phyloP scores from a whole-genome alignment of 257 asterid species.

The Fraxinus quadrangulata region DNA sequence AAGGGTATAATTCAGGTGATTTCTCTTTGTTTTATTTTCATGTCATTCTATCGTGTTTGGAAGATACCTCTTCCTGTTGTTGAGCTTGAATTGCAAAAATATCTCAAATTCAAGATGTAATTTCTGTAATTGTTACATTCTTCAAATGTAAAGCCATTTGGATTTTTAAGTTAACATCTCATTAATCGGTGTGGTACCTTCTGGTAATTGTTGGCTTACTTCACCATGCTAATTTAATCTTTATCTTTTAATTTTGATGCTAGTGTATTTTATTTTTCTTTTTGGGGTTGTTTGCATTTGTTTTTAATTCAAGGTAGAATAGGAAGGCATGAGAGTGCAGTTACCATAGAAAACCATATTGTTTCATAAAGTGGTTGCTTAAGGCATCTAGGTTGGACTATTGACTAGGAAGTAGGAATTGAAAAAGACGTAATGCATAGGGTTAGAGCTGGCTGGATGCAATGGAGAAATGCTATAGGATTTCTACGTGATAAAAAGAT shows the following conservation, averaged over 20 bases:
- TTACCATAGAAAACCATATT: too few species aligned
- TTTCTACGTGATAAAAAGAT: too few species aligned
- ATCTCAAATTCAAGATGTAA: background rate
- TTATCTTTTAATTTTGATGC: background rate
- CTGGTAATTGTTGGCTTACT: background rate
- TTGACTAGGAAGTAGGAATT: too few species aligned
- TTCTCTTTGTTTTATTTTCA: background rate
- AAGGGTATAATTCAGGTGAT: constrained; percentile 88
- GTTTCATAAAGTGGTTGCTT: too few species aligned
- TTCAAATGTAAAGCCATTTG: background rate
- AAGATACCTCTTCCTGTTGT: background rate
- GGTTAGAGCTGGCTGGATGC: too few species aligned
- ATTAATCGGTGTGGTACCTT: background rate
- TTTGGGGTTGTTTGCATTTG: too few species aligned
- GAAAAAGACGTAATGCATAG: too few species aligned
- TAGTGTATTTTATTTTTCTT: too few species aligned
- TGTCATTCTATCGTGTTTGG: background rate
- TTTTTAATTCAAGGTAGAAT: too few species aligned
- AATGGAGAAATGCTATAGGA: too few species aligned
- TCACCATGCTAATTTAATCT: background rate
- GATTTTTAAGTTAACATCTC: background rate
- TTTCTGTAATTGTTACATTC: background rate
- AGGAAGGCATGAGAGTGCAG: too few species aligned
- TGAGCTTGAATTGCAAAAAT: background rate
- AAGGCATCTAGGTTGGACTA: too few species aligned